Evolutionary conservation across 108 stramenopile genomes (phyloP), one percentile per base, ranked within the genome.

Genomic region (Skeletonema menzelii): DNA sequence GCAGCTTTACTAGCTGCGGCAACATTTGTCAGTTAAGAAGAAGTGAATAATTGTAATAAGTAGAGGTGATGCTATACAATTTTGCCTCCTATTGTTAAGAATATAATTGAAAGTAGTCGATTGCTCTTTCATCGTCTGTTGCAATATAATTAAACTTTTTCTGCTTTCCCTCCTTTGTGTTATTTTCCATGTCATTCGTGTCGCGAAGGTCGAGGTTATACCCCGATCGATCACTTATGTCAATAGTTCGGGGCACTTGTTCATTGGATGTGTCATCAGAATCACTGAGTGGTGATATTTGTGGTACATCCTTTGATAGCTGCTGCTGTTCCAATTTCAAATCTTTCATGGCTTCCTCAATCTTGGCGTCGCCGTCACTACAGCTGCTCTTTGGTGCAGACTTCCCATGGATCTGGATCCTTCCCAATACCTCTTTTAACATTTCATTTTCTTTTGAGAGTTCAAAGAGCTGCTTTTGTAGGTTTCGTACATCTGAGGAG

Each of bases 1-100:
- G 94, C 92, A n/a, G 97, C 97, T 1, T 56, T 97, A 27, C 80
- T 97, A 19, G 95, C 95, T 14, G 89, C 89, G 4, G 87, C 89
- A 17, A 47, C 46, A 47, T 47, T 47, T 19, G 46, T 7, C 46
- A 19, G 19, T 17, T 47, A 47, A 19, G 4, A 6, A 46, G 0
- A 19, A 47, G 46, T 5, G 19, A 7, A 47, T 47, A 7, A 47
- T 47, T 3, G 19, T 7, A 47, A 12, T 13, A 19, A 19, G 5
- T 47, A n/a, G n/a, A n/a, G n/a, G 40, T 15, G 6, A 6, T 47
- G n/a, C 46, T 47, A 47, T 17, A 17, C 12, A 17, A 7, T 17
- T n/a, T 6, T 19, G 2, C 7, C 17, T 47, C 10, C 46, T 47
- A 19, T 17, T 47, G 3, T 17, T 47, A 47, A 17, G 46, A 47